Percentiles rank a stretch among this genome's conserved stretches.
Conservation (phyloP, 352 stramenopile genomes). For the Phytophthora pseudosyringae region DNA sequence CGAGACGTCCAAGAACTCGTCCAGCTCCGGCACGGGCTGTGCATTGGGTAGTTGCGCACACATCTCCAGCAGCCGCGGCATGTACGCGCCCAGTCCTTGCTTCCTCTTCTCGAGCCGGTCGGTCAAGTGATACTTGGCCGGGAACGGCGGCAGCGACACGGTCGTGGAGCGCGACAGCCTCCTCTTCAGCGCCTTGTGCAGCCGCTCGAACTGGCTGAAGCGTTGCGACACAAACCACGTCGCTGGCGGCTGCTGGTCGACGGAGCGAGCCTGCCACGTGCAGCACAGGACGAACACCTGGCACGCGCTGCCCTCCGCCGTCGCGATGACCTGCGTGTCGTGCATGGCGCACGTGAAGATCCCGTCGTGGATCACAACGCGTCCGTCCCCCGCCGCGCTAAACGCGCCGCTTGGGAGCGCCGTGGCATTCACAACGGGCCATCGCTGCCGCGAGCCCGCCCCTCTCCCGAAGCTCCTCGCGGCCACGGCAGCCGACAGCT, state of each 20-base stretch:
- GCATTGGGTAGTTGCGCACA: constrained; percentile 38
- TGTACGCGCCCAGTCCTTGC: constrained; percentile 39
- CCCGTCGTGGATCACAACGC: constrained; percentile 36
- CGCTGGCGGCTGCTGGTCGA: constrained; percentile 11
- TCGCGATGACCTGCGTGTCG: constrained; percentile 33
- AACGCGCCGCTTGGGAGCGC: constrained; percentile 25
- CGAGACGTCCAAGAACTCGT: constrained; percentile 50
- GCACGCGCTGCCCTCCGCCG: constrained; percentile 25
- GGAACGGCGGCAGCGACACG: constrained; percentile 40
- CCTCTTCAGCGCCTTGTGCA: constrained; percentile 43
- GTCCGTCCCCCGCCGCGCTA: constrained; percentile 28
- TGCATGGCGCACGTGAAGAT: constrained; percentile 44
- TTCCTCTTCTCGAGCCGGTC: constrained; percentile 44
- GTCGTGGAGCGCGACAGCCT: constrained; percentile 27
- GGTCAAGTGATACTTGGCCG: constrained; percentile 46
- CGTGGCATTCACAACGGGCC: constrained; percentile 23
- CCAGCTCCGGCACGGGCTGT: constrained; percentile 37
- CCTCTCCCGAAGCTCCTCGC: neutral
- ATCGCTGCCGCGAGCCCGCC: constrained; percentile 7
- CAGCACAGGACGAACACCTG: constrained; percentile 52
- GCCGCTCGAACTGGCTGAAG: constrained; percentile 51
- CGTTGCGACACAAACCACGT: constrained; percentile 55
- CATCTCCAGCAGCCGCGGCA: constrained; percentile 43
- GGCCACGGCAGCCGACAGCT: constrained; percentile 14
- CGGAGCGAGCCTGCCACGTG: constrained; percentile 31